Base-by-base conservation (phyloP, 2,329 filamentous ascomycete genomes). In the Fusarium dlaminii region DNA sequence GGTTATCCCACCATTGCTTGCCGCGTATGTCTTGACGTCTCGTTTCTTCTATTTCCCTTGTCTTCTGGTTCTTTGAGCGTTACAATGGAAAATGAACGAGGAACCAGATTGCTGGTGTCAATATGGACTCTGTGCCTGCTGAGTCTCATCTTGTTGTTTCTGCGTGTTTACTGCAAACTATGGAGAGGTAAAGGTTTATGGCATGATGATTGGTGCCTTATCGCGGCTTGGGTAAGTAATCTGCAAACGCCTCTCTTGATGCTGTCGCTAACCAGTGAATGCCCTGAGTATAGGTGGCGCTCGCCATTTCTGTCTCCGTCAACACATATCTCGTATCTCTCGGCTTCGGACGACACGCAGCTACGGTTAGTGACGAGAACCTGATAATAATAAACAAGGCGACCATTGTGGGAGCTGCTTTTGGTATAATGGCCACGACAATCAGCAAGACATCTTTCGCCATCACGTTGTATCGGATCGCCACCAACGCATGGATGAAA, bases 361-460 rank as follows among this genome's bases (percentile, higher is more conserved):
- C 39, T 20, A 78, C 77, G 12, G 75, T 80, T 9, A 73, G 71
- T 36, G 45, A 69, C 5, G 79, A 78, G 2, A 70, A 79, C 24
- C 56, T 79, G 14, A 72, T 43, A 27, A 76, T 24, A 3, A 79
- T 80, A 65, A 80, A 79, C n/a, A 63, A 78, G 36, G 65, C 75
- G 27, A 78, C 78, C 34, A 79, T 80, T 34, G 61, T 81, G 8
- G 74, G 75, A 8, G 80, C 77, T 6, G 62, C 74, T 9, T 80
- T 81, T 48, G 81, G 80, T 14, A 79, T 83, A n/a, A 69, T 80
- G 22, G 79, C 82, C 3, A 82, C 82, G 9, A 77, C 81, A 2
- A 78, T 76, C 61, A 83, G 81, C 68, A 84, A 84, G 65, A 81
- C 82, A 0, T 83, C 83, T 0, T 82, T 84, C 62, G 81, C 81